phyloP scores from a whole-genome alignment of 1,284 basidiomycete genomes.

The Volvariella volvacea region DNA sequence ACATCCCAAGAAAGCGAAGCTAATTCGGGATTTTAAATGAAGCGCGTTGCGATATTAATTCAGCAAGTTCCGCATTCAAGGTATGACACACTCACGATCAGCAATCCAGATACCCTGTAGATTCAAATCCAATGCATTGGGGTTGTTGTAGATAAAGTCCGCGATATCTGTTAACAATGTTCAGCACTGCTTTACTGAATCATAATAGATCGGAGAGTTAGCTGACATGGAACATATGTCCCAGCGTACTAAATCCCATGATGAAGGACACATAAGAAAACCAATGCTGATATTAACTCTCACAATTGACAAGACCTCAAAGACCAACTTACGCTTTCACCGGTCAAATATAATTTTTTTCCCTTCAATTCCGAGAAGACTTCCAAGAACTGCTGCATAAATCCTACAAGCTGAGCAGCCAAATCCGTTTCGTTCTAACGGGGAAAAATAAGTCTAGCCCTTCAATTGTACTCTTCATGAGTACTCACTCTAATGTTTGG shows the following conservation, averaged over 20 bases:
- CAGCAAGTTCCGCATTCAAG: not conserved
- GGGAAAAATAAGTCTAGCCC: not conserved
- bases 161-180: slow-evolving; percentile 51
- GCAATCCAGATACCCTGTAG: slow-evolving; percentile 68
- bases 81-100: slow-evolving; percentile 47
- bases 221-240: slow-evolving; percentile 57
- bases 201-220: not conserved
- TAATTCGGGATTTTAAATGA: slow-evolving; percentile 16
- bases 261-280: not conserved
- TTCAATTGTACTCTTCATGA: not conserved
- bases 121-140: slow-evolving; percentile 42
- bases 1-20: slow-evolving; percentile 53
- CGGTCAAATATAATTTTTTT: slow-evolving; percentile 61
- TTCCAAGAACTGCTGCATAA: slow-evolving; percentile 68
- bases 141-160: slow-evolving; percentile 61
- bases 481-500: slow-evolving; percentile 50
- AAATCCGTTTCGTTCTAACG: slow-evolving; percentile 69
- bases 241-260: slow-evolving; percentile 57
- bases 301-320: slow-evolving; percentile 5
- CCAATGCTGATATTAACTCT: slow-evolving; percentile 1
- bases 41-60: not conserved
- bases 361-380: slow-evolving; percentile 66
- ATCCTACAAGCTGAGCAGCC: slow-evolving; percentile 56
- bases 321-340: slow-evolving; percentile 56
- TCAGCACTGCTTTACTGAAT: slow-evolving; percentile 1